phyloP scores from a whole-genome alignment of 805 yeast species.

The Groenewaldozyma tartarivorans region DNA sequence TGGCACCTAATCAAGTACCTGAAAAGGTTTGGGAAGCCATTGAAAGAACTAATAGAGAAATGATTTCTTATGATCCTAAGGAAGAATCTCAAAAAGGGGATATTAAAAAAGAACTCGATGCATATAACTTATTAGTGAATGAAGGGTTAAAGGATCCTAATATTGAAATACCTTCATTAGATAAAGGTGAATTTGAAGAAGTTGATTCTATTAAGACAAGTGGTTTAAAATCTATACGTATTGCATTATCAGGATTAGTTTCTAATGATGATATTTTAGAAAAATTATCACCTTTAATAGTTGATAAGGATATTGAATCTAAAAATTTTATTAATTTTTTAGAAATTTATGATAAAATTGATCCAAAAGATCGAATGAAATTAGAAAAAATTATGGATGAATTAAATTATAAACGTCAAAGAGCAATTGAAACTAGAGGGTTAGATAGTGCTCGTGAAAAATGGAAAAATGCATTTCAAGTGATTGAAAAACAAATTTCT shows the following conservation, averaged over 20 bases:
- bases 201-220: constrained; percentile 63
- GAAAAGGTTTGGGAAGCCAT: constrained; percentile 8
- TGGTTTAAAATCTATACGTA: constrained; percentile 71
- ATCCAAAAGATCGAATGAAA: constrained; percentile 31
- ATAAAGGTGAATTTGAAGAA: constrained; percentile 43
- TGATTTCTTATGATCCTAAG: not conserved
- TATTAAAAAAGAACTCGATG: not conserved
- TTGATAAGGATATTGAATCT: constrained; percentile 26
- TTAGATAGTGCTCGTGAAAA: constrained; percentile 77
- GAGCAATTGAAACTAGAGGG: constrained; percentile 65
- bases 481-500: constrained; percentile 51
- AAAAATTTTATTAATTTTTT: constrained; percentile 49
- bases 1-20: constrained; percentile 15
- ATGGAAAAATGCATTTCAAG: constrained; percentile 46
- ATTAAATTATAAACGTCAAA: constrained; percentile 69
- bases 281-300: constrained; percentile 26
- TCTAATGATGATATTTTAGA: constrained; percentile 16
- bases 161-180: constrained; percentile 26
- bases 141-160: not conserved
- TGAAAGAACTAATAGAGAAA: constrained; percentile 3
- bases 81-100: not conserved
- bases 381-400: constrained; percentile 42
- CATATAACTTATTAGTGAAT: not conserved
- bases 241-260: constrained; percentile 51
- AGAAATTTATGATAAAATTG: constrained; percentile 48